Conservation (phyloP, 441 rosid genomes). For the Viola pubescens region DNA sequence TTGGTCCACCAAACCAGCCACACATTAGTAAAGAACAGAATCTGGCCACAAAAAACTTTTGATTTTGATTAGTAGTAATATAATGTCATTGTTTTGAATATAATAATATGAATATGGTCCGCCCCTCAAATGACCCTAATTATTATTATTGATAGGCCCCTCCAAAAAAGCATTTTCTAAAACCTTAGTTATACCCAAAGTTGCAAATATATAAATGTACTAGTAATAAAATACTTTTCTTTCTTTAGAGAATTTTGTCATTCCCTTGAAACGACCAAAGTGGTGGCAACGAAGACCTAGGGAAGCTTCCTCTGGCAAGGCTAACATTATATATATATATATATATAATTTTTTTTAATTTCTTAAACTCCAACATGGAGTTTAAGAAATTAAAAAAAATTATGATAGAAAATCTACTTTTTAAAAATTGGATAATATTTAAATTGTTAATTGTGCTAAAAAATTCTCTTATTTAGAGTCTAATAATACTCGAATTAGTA, state of each 20-base stretch:
- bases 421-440: too few species aligned
- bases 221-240: slow-evolving; percentile 3
- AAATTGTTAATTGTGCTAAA: too few species aligned
- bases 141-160: neutral
- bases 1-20: slow-evolving; percentile 10
- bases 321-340: too few species aligned
- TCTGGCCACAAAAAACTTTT: neutral
- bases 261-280: slow-evolving; percentile 4
- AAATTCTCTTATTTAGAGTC: too few species aligned
- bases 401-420: too few species aligned
- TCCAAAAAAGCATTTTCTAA: slow-evolving; percentile 5
- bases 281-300: too few species aligned
- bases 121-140: neutral
- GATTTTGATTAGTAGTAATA: neutral
- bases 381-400: too few species aligned
- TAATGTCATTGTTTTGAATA: too few species aligned
- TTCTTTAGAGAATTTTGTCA: slow-evolving; percentile 4
- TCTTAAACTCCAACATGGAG: too few species aligned
- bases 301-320: too few species aligned
- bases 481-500: neutral
- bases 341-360: too few species aligned
- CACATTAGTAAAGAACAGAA: slow-evolving; percentile 1
- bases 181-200: slow-evolving; percentile 14
- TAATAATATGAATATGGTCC: too few species aligned
- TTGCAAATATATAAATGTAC: neutral